Percentiles rank a stretch among this genome's conserved stretches.
Evolutionary conservation across 768 basidiomycete genomes (phyloP).

Genomic region (Suillus ampliporus): DNA sequence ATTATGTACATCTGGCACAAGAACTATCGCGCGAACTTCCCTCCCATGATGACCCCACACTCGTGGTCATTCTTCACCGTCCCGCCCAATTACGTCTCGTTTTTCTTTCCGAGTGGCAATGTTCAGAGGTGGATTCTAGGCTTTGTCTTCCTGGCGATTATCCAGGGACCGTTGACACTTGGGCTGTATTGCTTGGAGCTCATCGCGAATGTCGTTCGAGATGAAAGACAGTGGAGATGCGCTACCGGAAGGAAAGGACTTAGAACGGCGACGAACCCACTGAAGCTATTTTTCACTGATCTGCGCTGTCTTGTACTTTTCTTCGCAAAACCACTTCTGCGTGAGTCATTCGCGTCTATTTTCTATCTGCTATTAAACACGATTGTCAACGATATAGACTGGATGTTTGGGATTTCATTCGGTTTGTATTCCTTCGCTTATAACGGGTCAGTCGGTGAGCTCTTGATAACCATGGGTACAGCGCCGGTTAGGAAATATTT

Average conservation of each 20-base stretch:
- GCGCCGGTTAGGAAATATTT: slow-evolving; percentile 29
- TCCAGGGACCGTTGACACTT: slow-evolving; percentile 36
- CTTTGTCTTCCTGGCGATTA: slow-evolving; percentile 30
- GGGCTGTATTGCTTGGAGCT: slow-evolving; percentile 35
- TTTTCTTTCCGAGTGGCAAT: slow-evolving; percentile 22
- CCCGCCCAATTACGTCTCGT: slow-evolving; percentile 22
- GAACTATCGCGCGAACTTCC: neutral
- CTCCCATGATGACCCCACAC: neutral
- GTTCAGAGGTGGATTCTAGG: slow-evolving; percentile 28
- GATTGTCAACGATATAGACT: slow-evolving; percentile 22
- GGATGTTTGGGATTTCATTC: slow-evolving; percentile 36
- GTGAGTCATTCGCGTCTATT: slow-evolving; percentile 18
- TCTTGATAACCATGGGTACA: slow-evolving; percentile 25
- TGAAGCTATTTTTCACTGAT: slow-evolving; percentile 27
- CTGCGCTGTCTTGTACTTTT: slow-evolving; percentile 24
- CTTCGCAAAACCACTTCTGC: slow-evolving; percentile 28
- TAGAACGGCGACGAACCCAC: slow-evolving; percentile 24
- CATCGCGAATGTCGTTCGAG: slow-evolving; percentile 33
- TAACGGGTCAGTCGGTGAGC: slow-evolving; percentile 12
- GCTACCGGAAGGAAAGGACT: slow-evolving; percentile 22
- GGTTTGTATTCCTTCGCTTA: neutral
- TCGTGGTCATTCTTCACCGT: slow-evolving; percentile 36
- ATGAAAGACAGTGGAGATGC: slow-evolving; percentile 33
- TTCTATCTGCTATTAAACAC: neutral
- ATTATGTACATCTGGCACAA: slow-evolving; percentile 6